Evolutionary conservation across 257 asterid species (phyloP), one percentile per base, ranked within the genome.

Genomic region (Echites panduratus): DNA sequence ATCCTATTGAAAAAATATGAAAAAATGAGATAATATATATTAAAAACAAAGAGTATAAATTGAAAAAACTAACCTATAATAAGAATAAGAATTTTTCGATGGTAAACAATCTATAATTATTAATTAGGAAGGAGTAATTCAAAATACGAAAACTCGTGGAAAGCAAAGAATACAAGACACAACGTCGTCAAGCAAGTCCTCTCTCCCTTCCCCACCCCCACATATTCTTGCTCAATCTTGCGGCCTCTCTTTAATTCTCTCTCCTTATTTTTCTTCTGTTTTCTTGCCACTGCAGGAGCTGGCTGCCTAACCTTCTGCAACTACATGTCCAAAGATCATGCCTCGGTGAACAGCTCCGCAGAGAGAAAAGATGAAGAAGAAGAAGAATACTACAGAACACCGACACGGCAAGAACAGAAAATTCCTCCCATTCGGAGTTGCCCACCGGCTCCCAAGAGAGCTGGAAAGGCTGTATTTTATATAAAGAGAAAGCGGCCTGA

Each of bases 361-460:
- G 24, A 43, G 16, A 19, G 1, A 65, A 48, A 14, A 24, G 70
- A 57, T 38, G 43, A 8, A 14, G 26, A 48, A 17, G 75, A 35
- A 50, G 85, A 71, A 8, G 76, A 48, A 10, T 54, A 67, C 16
- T 82, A 77, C 66, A 74, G 71, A 66, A 79, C 86, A 0, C 86
- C 86, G 29, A 67, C 76, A 5, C 45, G 76, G 10, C 66, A 65
- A 29, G 76, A 79, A 20, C 75, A 77, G 19, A 79, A 74, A 75
- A 79, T 82, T 73, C 80, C 84, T 19, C 62, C 41, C 4, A 52
- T 41, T 9, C 66, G 66, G 32, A 82, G 66, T 52, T 79, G 84
- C 17, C 86, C 86, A 9, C 68, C 78, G 0, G 82, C 86, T 0
- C 86, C 83, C 2, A 79, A 61, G 82, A 79, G 52, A 65, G n/a